These are phyloP conservation scores for Scheffersomyces parashehatae DNA, from an alignment of 1,139 yeast species.

Conservation along the genomic window DNA sequence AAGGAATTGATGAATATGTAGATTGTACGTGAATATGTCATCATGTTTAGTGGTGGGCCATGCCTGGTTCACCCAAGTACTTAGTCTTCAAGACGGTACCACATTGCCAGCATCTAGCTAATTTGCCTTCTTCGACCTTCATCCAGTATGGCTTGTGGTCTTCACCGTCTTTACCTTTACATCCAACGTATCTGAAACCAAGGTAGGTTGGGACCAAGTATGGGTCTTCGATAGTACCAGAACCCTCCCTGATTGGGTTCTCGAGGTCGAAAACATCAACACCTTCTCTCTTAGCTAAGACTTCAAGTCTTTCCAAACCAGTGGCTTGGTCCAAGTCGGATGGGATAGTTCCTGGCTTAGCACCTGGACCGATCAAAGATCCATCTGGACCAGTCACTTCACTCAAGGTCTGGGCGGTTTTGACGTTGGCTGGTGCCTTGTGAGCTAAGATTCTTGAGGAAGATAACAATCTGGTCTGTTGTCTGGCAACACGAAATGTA, in stretches of 20 bases:
- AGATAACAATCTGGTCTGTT: conserved; percentile 42
- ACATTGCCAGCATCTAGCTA: conserved; percentile 98
- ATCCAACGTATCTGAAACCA: conserved; percentile 93
- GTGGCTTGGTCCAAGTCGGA: conserved; percentile 95
- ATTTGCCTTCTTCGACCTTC: conserved; percentile 80
- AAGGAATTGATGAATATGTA: neutral
- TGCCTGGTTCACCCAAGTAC: conserved; percentile 81
- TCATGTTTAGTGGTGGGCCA: conserved; percentile 46
- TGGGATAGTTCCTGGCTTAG: conserved; percentile 79
- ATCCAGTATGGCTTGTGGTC: conserved; percentile 95
- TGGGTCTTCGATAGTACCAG: conserved; percentile 82
- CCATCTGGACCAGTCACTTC: conserved; percentile 78
- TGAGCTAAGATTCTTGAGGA: conserved; percentile 32
- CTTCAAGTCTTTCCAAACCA: conserved; percentile 96
- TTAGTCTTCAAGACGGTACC: conserved; percentile 92
- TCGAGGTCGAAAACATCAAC: conserved; percentile 90
- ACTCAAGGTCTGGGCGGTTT: conserved; percentile 67
- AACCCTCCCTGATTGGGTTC: conserved; percentile 85
- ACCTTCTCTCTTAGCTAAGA: conserved; percentile 94
- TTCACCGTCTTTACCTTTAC: conserved; percentile 89
- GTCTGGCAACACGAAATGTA: conserved; percentile 41
- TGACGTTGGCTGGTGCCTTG: conserved; percentile 23
- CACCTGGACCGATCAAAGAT: conserved; percentile 89
- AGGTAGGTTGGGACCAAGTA: conserved; percentile 87
- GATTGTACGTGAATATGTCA: neutral